phyloP scores from a whole-genome alignment of 345 rosid genomes.

The Tarenaya hassleriana region DNA sequence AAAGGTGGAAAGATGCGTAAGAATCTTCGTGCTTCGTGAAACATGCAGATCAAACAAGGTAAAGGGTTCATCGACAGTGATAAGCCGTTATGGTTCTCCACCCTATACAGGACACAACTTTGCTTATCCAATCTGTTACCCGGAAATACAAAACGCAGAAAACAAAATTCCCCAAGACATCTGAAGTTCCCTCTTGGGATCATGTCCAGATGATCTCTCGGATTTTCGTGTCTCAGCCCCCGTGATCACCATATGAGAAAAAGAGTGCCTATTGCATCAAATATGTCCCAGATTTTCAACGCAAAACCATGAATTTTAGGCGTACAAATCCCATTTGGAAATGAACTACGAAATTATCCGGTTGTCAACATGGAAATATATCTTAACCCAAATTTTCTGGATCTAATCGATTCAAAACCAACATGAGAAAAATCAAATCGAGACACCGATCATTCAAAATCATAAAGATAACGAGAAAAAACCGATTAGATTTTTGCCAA shows the following conservation, averaged over 20 bases:
- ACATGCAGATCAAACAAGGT: not conserved
- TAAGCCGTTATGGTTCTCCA: not conserved
- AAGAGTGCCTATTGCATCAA: not conserved
- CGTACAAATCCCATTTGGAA: not conserved
- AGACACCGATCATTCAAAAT: conserved; percentile 3
- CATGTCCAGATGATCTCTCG: not conserved
- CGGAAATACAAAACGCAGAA: not conserved
- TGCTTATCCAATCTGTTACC: not conserved
- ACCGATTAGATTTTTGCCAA: not conserved
- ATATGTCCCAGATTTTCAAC: not conserved
- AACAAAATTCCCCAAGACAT: not conserved
- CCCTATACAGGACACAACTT: not conserved
- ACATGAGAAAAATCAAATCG: not conserved
- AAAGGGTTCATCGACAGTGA: not conserved
- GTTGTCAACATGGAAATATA: not conserved
- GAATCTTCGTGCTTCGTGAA: not conserved
- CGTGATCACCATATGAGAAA: too few relatives aligned
- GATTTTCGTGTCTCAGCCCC: too few relatives aligned
- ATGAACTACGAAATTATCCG: not conserved
- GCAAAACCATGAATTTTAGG: not conserved
- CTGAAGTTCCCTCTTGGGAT: not conserved
- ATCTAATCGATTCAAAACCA: conserved; percentile 23
- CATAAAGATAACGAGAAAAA: conserved; percentile 2
- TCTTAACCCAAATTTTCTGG: conserved; percentile 12
- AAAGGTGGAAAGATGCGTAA: conserved; percentile 7